Evolutionary conservation across 176 grass and related monocot genomes (phyloP), one percentile per base, ranked within the genome.

Genomic region (Rhipidocladum racemiflorum): DNA sequence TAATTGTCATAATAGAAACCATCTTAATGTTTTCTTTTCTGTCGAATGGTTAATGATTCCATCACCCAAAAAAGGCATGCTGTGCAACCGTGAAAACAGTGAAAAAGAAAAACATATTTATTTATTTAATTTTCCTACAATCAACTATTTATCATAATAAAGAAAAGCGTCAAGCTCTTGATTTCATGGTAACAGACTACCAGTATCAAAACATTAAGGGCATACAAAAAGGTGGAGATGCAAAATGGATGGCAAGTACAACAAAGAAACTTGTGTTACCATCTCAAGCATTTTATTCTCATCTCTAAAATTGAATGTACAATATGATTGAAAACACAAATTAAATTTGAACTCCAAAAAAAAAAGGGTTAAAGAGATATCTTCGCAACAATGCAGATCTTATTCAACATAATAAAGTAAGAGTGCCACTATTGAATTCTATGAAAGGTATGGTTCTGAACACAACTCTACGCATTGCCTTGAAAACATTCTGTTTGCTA

Each of bases 131-230:
- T 61, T 36, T 25, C 7, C 23, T 42, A 29, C 23, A 76, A 61
- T 76, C 38, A 76, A 76, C 4, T 60, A 61, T 76, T 40, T 76
- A 44, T 29, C 15, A 28, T 42, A 77, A 72, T 60, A 60, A 60
- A 5, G 24, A 6, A 60, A 60, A 6, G 57, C 11, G 61, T 1
- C 74, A 77, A 61, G 24, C 8, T 49, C 55, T 46, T 32, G 32
- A 63, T 62, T 77, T 46, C 61, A 25, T 63, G 75, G 75, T 63
- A 77, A 62, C 16, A 61, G 23, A 11, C n/a, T 57, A 57, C 10
- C n/a, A 57, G n/a, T 24, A n/a, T 67, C 46, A 40, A 68, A 55
- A 53, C 27, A 27, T 8, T 24, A 79, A 30, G 28, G 55, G 29
- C 51, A 80, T 39, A 39, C 5, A 56, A 55, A 74, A 72, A 50